Evolutionary conservation across 2,329 filamentous ascomycete genomes (phyloP).

Genomic region (Xylaria sp.): DNA sequence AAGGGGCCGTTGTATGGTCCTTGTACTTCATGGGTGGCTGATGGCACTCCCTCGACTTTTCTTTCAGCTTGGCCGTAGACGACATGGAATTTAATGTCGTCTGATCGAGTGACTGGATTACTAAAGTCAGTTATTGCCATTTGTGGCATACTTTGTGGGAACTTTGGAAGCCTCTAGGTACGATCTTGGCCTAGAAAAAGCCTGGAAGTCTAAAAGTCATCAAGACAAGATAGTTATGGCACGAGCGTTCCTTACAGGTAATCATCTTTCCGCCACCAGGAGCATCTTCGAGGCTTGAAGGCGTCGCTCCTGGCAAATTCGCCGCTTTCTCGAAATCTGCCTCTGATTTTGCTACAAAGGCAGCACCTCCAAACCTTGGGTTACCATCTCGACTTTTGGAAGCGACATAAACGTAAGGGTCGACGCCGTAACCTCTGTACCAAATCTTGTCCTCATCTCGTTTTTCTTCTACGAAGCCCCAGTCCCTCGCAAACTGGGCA

Average conservation of each 20-base stretch:
- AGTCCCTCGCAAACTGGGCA: constrained; percentile 44
- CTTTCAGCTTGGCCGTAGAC: constrained; percentile 42
- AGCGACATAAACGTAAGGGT: constrained; percentile 62
- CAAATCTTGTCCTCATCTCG: constrained; percentile 52
- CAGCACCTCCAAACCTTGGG: constrained; percentile 41
- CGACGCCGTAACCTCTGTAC: constrained; percentile 61
- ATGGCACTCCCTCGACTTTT: constrained; percentile 25
- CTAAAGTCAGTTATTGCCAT: neutral
- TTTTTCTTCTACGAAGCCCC: constrained; percentile 44
- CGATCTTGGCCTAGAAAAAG: neutral
- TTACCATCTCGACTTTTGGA: constrained; percentile 40
- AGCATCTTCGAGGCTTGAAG: constrained; percentile 54
- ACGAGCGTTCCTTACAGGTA: constrained; percentile 33
- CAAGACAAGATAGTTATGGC: neutral
- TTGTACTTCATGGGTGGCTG: constrained; percentile 37
- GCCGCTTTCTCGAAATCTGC: constrained; percentile 54
- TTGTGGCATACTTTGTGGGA: neutral
- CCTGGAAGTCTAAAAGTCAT: neutral
- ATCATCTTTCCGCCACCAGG: constrained; percentile 57
- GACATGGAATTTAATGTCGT: constrained; percentile 49
- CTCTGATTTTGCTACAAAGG: constrained; percentile 49
- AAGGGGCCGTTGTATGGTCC: constrained; percentile 39
- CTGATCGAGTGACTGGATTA: constrained; percentile 43
- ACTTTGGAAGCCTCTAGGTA: neutral
- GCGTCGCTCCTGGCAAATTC: constrained; percentile 51